Base-by-base conservation (phyloP, 129 eudicot species). In the Flaveria ramosissima region DNA sequence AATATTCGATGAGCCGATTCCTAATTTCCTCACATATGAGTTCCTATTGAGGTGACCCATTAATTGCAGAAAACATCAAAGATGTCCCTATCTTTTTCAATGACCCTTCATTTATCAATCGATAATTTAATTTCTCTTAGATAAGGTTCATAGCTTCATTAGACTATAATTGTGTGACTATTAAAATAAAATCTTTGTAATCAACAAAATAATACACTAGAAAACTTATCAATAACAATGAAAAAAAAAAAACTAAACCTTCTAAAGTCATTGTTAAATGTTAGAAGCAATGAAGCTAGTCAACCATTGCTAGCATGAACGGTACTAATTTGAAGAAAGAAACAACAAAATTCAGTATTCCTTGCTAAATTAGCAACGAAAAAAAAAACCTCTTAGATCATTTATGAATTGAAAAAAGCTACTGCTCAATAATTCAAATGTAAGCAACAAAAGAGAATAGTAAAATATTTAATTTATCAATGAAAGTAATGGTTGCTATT, bases 1-100 rank as follows among this genome's bases (percentile, higher is more conserved):
- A 73, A 73, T 73, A 73, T 73, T 73, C 77, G 68, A 73, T 57
- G 68, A 11, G 14, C 55, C 21, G 47, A 61, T 74, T 74, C 27
- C 20, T 60, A 2, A 36, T 36, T 36, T 36, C 7, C 41, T 36
- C 0, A 24, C 26, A 15, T 61, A 11, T 23, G 70, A 50, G 77
- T 57, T 73, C 42, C 59, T 59, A 15, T 60, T 7, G 20, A 63
- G 14, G 50, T n/a, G 51, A 47, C 63, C 63, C 72, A 45, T 74
- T 72, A 53, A 74, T 24, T 59, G 57, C 70, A 42, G 57, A 43
- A 56, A 56, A 17, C 27, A 56, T 56, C 62, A 19, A 56, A 20
- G 26, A 36, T 7, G 26, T 8, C 30, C 41, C 41, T 36, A 36
- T 36, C 62, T 20, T 20, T 53, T 50, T 24, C 36, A 6, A 9